Percentiles rank a stretch among this genome's conserved stretches.
phyloP scores from a whole-genome alignment of 164 flowering plant genomes.

The Cinnamomum micranthum region DNA sequence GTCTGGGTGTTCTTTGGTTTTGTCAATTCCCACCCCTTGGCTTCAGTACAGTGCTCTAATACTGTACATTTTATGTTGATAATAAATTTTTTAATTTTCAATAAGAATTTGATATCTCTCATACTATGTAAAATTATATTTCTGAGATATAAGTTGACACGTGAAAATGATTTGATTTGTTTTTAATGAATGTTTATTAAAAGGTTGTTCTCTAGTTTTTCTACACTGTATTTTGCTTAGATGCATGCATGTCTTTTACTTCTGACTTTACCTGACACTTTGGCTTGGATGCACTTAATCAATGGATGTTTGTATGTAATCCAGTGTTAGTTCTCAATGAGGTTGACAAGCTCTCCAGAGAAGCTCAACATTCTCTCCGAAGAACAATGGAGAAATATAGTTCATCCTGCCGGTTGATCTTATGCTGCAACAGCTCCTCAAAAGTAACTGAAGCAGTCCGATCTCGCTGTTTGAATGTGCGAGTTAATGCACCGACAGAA shows the following conservation, averaged over 20 bases:
- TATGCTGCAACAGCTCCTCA: slow-evolving; percentile 97
- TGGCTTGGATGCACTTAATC: background rate
- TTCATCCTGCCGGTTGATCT: slow-evolving; percentile 78
- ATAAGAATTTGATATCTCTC: no score
- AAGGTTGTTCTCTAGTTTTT: background rate
- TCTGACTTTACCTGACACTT: background rate
- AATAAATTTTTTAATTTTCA: no score
- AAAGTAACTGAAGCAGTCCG: slow-evolving; percentile 96
- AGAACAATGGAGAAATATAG: slow-evolving; percentile 99
- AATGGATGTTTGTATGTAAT: slow-evolving; percentile 10
- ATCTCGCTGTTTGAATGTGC: slow-evolving; percentile 83
- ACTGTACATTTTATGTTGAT: no score
- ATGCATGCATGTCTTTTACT: background rate
- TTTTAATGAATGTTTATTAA: background rate
- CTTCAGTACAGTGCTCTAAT: no score
- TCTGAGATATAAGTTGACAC: background rate
- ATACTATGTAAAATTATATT: no score
- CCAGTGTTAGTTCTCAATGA: slow-evolving; percentile 91
- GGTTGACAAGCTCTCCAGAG: slow-evolving; percentile 97
- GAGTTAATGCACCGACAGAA: slow-evolving; percentile 77
- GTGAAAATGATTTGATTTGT: background rate
- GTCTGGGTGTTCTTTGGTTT: no score
- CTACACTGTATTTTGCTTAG: background rate
- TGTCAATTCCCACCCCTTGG: no score
- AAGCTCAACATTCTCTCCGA: slow-evolving; percentile 96